Conservation (phyloP, 345 rosid genomes). For the Streptanthus diversifolius region DNA sequence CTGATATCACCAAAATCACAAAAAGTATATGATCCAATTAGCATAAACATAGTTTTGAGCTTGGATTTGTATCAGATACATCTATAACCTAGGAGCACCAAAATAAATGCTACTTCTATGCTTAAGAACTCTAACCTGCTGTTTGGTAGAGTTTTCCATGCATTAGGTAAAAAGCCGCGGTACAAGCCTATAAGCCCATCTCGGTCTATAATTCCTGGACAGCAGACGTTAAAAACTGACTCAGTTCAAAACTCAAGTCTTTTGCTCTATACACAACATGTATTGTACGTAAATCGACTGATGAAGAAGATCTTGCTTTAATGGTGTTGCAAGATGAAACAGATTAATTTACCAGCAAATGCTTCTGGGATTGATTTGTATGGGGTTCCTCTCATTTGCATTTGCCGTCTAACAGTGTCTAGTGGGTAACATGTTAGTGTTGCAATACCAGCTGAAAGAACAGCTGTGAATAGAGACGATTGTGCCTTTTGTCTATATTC, state of each 20-base stretch:
- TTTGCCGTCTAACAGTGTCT: constrained; percentile 94
- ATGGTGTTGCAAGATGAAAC: not conserved
- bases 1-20: not conserved
- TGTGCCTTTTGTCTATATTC: constrained; percentile 67
- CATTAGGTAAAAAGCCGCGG: constrained; percentile 92
- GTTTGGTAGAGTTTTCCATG: constrained; percentile 82
- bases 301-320: constrained; percentile 5
- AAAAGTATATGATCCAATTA: not conserved
- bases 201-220: constrained; percentile 63
- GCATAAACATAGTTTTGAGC: not conserved
- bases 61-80: not conserved
- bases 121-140: constrained; percentile 61
- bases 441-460: constrained; percentile 77
- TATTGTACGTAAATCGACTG: not conserved
- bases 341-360: constrained; percentile 50
- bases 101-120: not conserved
- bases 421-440: constrained; percentile 92
- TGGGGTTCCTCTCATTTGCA: constrained; percentile 93
- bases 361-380: constrained; percentile 88
- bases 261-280: constrained; percentile 2
- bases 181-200: constrained; percentile 78
- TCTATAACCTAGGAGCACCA: too few relatives aligned
- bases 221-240: not conserved
- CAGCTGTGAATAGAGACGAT: constrained; percentile 77
- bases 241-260: constrained; percentile 6